These are phyloP conservation scores for Agaricus subrufescens DNA, from an alignment of 768 basidiomycete genomes.

Conservation along the genomic window DNA sequence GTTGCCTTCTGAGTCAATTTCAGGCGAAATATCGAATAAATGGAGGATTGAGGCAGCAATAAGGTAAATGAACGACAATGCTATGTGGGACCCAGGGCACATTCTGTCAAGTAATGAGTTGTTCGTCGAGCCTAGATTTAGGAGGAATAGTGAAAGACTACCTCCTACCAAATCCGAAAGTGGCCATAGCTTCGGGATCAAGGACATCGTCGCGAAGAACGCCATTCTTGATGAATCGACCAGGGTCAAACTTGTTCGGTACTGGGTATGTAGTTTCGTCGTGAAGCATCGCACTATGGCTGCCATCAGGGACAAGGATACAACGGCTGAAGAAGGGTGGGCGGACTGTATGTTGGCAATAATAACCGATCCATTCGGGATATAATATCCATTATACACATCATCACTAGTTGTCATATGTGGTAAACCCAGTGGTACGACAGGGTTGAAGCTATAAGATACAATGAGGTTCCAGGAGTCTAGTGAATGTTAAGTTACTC, in stretches of 20 bases:
- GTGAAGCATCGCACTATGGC: slow-evolving; percentile 33
- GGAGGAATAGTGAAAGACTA: background rate
- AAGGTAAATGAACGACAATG: no score
- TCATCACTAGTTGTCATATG: slow-evolving; percentile 28
- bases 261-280: slow-evolving; percentile 32
- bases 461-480: background rate
- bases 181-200: slow-evolving; percentile 18
- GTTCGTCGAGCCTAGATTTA: background rate
- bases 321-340: background rate
- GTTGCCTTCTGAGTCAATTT: slow-evolving; percentile 11
- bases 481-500: background rate
- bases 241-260: slow-evolving; percentile 34
- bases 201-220: slow-evolving; percentile 15
- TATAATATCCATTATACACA: slow-evolving; percentile 31
- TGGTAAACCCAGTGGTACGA: slow-evolving; percentile 11
- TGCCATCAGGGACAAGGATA: no score
- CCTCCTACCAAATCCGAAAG: slow-evolving; percentile 28
- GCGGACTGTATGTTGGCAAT: slow-evolving; percentile 22
- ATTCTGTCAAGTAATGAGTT: no score
- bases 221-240: slow-evolving; percentile 27
- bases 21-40: background rate
- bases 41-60: no score
- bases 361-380: slow-evolving; percentile 32
- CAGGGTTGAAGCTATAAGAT: background rate
- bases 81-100: no score